phyloP scores from a whole-genome alignment of 768 basidiomycete genomes.

The Lactarius indigo region DNA sequence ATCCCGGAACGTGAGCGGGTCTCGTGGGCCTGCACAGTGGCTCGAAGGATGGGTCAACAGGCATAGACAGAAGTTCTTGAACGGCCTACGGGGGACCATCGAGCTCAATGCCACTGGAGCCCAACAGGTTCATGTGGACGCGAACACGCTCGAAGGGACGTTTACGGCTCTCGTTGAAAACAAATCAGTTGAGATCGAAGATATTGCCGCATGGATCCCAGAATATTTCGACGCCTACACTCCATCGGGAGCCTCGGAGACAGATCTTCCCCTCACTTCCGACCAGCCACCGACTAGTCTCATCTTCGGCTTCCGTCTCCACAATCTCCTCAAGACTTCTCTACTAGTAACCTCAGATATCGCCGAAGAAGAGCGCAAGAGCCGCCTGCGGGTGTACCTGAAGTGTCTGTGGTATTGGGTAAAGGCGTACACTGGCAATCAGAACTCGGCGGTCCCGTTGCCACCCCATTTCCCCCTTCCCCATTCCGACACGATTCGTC shows the following conservation, averaged over 20 bases:
- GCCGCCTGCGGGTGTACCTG: neutral
- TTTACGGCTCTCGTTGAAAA: neutral
- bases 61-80: neutral
- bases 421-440: neutral
- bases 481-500: neutral
- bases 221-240: neutral
- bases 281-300: neutral
- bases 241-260: no score
- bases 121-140: neutral
- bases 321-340: neutral
- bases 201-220: neutral
- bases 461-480: neutral
- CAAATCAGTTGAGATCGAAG: neutral
- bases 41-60: neutral
- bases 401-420: neutral
- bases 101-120: neutral
- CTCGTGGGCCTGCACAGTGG: neutral
- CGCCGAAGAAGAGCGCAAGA: neutral
- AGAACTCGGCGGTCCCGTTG: neutral
- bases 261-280: no score
- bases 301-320: neutral
- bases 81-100: neutral
- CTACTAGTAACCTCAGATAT: neutral
- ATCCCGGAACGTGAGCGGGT: neutral
- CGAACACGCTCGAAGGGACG: neutral